Evolutionary conservation across 305 asterid genomes (phyloP).

Genomic region (Plantago rigida): DNA sequence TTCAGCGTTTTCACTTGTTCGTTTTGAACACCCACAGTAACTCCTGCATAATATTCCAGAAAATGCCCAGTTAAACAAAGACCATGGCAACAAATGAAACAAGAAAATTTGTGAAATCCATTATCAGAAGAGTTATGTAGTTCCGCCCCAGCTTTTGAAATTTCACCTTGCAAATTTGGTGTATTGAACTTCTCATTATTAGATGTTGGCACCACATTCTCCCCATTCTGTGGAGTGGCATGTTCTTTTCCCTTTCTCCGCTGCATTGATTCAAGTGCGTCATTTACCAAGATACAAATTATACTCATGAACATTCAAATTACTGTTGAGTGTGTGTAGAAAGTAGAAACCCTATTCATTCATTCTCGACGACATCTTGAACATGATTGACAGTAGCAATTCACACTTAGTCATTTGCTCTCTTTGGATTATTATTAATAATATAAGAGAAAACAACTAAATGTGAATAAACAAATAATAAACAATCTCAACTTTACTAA

Average conservation of each 20-base stretch:
- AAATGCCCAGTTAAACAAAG: conserved; percentile 21
- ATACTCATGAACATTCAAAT: background rate
- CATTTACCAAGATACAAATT: conserved; percentile 10
- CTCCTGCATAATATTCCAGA: conserved; percentile 30
- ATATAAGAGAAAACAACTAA: too few species aligned
- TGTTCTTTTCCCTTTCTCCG: conserved; percentile 38
- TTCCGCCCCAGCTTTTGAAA: conserved; percentile 27
- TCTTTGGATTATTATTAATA: too few species aligned
- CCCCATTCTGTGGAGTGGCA: conserved; percentile 21
- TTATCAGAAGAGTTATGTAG: conserved; percentile 21
- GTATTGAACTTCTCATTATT: conserved; percentile 29
- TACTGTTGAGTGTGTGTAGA: background rate
- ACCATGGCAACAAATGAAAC: background rate
- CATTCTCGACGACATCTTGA: too few species aligned
- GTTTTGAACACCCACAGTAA: conserved; percentile 31
- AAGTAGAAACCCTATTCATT: background rate
- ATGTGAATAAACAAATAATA: too few species aligned
- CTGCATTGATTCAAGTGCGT: conserved; percentile 30
- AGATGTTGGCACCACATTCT: conserved; percentile 18
- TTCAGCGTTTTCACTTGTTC: conserved; percentile 25
- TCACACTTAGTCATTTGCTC: too few species aligned
- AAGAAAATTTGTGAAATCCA: conserved; percentile 3
- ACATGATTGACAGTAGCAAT: too few species aligned
- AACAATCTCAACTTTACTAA: too few species aligned
- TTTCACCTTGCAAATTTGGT: conserved; percentile 24